Conservation (phyloP, 2,329 filamentous ascomycete species). For the Botrytis porri region DNA sequence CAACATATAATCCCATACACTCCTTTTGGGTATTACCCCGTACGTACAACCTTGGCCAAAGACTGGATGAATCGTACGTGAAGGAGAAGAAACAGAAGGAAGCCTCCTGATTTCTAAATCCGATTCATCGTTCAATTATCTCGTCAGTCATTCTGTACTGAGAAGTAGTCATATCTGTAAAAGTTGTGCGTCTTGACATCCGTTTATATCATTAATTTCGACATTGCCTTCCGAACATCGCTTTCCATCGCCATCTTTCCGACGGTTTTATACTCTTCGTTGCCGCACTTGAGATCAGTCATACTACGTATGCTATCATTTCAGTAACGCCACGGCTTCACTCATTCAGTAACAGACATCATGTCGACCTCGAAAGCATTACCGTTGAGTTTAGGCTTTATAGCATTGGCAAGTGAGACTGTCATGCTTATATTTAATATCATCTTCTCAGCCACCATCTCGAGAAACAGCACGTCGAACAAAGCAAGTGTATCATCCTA, state of each 20-base stretch:
- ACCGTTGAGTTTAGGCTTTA: slow-evolving; percentile 32
- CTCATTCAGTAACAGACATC: slow-evolving; percentile 13
- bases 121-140: neutral
- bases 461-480: slow-evolving; percentile 21
- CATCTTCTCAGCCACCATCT: slow-evolving; percentile 33
- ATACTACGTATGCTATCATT: slow-evolving; percentile 13
- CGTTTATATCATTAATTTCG: slow-evolving; percentile 1
- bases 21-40: slow-evolving; percentile 11
- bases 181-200: neutral
- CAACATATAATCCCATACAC: slow-evolving; percentile 9
- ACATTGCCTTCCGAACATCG: neutral
- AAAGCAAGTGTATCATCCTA: slow-evolving; percentile 29
- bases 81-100: slow-evolving; percentile 9
- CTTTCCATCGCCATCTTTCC: neutral
- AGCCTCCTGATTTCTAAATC: neutral
- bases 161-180: slow-evolving; percentile 5
- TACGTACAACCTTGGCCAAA: slow-evolving; percentile 2
- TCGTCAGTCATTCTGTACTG: neutral
- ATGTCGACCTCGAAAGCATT: slow-evolving; percentile 31
- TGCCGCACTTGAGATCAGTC: neutral
- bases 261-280: neutral
- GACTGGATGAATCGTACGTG: slow-evolving; percentile 11
- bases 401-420: slow-evolving; percentile 33
- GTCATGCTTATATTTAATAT: slow-evolving; percentile 35
- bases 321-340: slow-evolving; percentile 5